Evolutionary conservation across 2,329 filamentous ascomycete genomes (phyloP), one percentile per base, ranked within the genome.

Genomic region (Colletotrichum limetticola): DNA sequence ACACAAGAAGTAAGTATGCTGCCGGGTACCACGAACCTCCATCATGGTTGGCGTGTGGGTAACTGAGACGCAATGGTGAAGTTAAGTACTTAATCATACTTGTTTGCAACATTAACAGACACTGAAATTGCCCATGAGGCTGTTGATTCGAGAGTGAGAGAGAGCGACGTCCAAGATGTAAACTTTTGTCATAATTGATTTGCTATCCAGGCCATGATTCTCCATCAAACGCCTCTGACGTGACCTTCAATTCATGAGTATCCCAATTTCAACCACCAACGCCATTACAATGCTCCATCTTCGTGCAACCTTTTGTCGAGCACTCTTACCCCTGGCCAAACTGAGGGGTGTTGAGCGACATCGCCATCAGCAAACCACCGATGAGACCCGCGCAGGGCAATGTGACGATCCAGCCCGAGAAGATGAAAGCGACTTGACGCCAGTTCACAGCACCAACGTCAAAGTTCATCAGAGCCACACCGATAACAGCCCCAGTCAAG

Each of bases 401-500:
- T 2, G 76, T 79, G 11, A 78, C 57, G 53, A 78, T 57, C 78
- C 78, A 80, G 4, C 78, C 78, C 11, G 70, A 68, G 61, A 77
- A 78, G 58, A 79, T 78, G 58, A 69, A 77, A n/a, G 60, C 75
- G n/a, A 80, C 63, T 71, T 77, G 74, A 46, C 74, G 68, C 78
- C 76, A 78, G 73, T 80, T 80, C 22, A 77, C 75, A 7, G 77
- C 75, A 11, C 74, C 66, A 19, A 75, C 59, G 58, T 77, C 76
- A 1, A 75, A 65, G 65, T 78, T 78, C 67, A 75, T 75, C 66
- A 80, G 52, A 7, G 74, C 76, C 11, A 80, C 78, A 14, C 78
- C 78, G 7, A 78, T 64, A 3, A 76, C 75, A 22, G 75, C 70
- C 12, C 78, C 78, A 16, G 77, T 78, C 37, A 80, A 64, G 58